phyloP scores from a whole-genome alignment of 805 yeast species.

The Lipomyces anomalus region DNA sequence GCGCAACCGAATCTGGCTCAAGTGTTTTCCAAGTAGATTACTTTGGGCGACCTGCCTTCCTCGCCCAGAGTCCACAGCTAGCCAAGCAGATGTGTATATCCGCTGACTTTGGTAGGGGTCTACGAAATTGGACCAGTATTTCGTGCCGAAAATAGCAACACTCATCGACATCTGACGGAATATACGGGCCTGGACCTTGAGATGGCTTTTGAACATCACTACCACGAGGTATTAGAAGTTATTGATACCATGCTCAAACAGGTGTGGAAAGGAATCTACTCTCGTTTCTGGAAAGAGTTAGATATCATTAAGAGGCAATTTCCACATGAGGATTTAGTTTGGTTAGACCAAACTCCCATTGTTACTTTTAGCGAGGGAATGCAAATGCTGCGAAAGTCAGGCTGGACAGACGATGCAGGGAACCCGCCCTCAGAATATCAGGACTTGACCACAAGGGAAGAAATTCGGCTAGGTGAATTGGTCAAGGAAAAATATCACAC shows the following conservation, averaged over 20 bases:
- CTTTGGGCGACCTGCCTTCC: constrained; percentile 84
- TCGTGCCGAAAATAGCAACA: constrained; percentile 98
- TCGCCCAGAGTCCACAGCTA: constrained; percentile 98
- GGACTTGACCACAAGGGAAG: constrained; percentile 79
- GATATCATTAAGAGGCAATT: constrained; percentile 86
- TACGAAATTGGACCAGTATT: constrained; percentile 96
- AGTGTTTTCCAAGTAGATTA: constrained; percentile 91
- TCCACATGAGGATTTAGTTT: constrained; percentile 97
- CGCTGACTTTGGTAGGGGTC: constrained; percentile 93
- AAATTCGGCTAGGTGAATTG: constrained; percentile 82
- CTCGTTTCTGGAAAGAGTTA: constrained; percentile 75
- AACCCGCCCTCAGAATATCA: constrained; percentile 21
- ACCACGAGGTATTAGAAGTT: constrained; percentile 75
- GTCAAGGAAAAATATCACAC: constrained; percentile 93
- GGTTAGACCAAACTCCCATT: constrained; percentile 87
- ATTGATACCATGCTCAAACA: constrained; percentile 72
- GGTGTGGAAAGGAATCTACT: constrained; percentile 78
- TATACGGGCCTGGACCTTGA: constrained; percentile 96
- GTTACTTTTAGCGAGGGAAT: constrained; percentile 89
- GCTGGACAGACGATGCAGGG: constrained; percentile 64
- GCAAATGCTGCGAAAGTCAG: constrained; percentile 69
- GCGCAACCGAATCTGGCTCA: constrained; percentile 97
- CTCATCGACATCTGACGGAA: constrained; percentile 99
- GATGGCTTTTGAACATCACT: constrained; percentile 97
- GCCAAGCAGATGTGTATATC: constrained; percentile 98